phyloP scores from a whole-genome alignment of 805 yeast genomes.

The Ogataea philodendri region DNA sequence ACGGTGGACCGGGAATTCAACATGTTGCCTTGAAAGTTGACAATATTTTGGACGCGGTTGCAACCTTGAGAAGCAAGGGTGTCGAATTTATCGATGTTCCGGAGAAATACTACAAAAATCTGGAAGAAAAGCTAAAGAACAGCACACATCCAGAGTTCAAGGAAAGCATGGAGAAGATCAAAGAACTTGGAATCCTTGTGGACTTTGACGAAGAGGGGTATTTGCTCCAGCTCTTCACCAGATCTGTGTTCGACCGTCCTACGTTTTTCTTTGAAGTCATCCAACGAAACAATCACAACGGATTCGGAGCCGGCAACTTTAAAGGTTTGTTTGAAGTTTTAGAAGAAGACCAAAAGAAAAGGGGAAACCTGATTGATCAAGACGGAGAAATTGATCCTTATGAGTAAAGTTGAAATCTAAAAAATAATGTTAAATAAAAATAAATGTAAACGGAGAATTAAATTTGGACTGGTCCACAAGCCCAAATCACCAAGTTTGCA shows the following conservation, averaged over 20 bases:
- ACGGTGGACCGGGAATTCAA: conserved; percentile 83
- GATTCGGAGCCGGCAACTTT: conserved; percentile 89
- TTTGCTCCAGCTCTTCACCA: conserved; percentile 74
- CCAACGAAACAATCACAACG: conserved; percentile 75
- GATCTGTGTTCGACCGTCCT: conserved; percentile 75
- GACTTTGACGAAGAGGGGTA: conserved; percentile 81
- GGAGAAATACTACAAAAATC: conserved; percentile 50
- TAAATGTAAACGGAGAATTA: too few relatives aligned
- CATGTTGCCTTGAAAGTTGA: conserved; percentile 71
- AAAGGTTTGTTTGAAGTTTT: conserved; percentile 77
- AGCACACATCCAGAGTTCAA: conserved; percentile 40
- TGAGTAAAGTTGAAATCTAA: too few relatives aligned
- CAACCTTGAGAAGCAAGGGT: conserved; percentile 56
- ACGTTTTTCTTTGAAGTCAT: conserved; percentile 80
- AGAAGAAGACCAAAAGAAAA: conserved; percentile 67
- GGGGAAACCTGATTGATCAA: conserved; percentile 57
- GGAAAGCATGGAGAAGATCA: conserved; percentile 52
- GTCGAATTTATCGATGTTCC: conserved; percentile 67
- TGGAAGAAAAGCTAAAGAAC: conserved; percentile 43
- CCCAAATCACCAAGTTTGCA: conserved; percentile 35
- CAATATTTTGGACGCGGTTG: conserved; percentile 58
- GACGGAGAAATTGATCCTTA: conserved; percentile 13
- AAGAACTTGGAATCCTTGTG: conserved; percentile 58
- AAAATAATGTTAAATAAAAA: too few relatives aligned
- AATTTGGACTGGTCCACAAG: too few relatives aligned